Percentiles rank a stretch among this genome's conserved stretches.
Evolutionary conservation across 805 yeast genomes (phyloP).

Genomic region (Suhomyces tanzawaensis): DNA sequence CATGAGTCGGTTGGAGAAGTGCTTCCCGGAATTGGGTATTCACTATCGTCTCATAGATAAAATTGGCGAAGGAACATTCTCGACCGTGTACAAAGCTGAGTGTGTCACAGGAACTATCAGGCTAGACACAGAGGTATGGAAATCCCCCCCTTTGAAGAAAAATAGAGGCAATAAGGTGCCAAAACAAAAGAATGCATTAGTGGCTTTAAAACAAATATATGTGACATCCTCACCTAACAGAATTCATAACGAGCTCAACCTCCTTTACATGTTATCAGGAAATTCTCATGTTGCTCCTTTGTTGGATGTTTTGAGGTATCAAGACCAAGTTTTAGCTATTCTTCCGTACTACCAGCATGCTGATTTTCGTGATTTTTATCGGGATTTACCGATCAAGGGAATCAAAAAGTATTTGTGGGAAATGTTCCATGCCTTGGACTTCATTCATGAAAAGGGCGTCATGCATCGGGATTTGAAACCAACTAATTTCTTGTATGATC

Average conservation of each 20-base stretch:
- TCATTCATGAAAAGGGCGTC: constrained; percentile 47
- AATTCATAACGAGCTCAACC: constrained; percentile 80
- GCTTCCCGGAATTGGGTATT: constrained; percentile 52
- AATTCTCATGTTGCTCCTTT: constrained; percentile 81
- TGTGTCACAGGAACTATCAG: constrained; percentile 44
- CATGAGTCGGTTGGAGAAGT: constrained; percentile 50
- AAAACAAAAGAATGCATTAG: constrained; percentile 45
- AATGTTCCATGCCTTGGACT: constrained; percentile 68
- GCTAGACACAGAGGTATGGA: constrained; percentile 42
- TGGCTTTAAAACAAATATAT: constrained; percentile 89
- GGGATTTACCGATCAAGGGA: constrained; percentile 76
- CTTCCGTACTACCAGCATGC: constrained; percentile 88
- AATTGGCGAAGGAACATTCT: constrained; percentile 67
- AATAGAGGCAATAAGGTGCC: constrained; percentile 17
- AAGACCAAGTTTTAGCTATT: constrained; percentile 92
- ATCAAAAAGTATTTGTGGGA: constrained; percentile 80
- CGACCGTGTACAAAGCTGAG: constrained; percentile 60
- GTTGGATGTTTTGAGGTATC: constrained; percentile 79
- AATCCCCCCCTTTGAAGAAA: constrained; percentile 42
- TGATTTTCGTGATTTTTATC: constrained; percentile 83
- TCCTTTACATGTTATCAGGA: constrained; percentile 67
- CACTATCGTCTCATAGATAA: constrained; percentile 53
- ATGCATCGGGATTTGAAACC: constrained; percentile 48
- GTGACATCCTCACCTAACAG: constrained; percentile 94
- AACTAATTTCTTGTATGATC: constrained; percentile 69